Percentiles rank a stretch among this genome's conserved stretches.
Conservation (phyloP, 2,329 filamentous ascomycete species). For the Aspergillus sp. region DNA sequence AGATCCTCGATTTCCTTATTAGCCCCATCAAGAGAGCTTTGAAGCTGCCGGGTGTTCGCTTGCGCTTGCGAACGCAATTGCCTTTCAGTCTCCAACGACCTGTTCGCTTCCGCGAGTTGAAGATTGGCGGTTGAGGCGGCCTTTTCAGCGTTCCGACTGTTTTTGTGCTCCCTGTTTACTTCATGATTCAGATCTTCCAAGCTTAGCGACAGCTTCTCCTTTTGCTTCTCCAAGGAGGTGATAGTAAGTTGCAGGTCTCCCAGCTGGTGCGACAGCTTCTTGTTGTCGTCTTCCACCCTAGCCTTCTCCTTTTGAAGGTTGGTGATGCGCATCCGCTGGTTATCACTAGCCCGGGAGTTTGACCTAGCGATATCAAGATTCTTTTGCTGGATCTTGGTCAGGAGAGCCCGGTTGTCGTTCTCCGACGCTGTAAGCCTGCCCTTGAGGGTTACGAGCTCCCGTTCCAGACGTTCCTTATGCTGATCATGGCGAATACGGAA, state of each 20-base stretch:
- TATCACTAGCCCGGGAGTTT: conserved; percentile 76
- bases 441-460: conserved; percentile 84
- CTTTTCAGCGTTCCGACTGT: conserved; percentile 84
- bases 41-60: conserved; percentile 72
- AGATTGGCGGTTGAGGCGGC: conserved; percentile 69
- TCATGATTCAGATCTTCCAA: conserved; percentile 92
- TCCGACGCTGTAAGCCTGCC: conserved; percentile 85
- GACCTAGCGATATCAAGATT: conserved; percentile 92
- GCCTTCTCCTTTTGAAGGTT: conserved; percentile 76
- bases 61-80: conserved; percentile 82
- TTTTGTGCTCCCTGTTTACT: conserved; percentile 80
- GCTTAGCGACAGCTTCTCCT: conserved; percentile 81
- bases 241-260: conserved; percentile 78
- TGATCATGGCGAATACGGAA: conserved; percentile 89
- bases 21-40: conserved; percentile 68
- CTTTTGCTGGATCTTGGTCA: conserved; percentile 97
- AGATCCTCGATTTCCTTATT: conserved; percentile 76
- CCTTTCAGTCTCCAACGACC: conserved; percentile 82
- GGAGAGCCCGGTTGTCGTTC: conserved; percentile 88
- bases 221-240: conserved; percentile 82
- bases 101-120: conserved; percentile 81
- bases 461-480: conserved; percentile 85
- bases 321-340: conserved; percentile 67
- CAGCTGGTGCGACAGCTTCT: conserved; percentile 72
- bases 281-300: conserved; percentile 74